Evolutionary conservation across 192 early-diverging fungal species (phyloP).

Genomic region (Backusella tarrabulga): DNA sequence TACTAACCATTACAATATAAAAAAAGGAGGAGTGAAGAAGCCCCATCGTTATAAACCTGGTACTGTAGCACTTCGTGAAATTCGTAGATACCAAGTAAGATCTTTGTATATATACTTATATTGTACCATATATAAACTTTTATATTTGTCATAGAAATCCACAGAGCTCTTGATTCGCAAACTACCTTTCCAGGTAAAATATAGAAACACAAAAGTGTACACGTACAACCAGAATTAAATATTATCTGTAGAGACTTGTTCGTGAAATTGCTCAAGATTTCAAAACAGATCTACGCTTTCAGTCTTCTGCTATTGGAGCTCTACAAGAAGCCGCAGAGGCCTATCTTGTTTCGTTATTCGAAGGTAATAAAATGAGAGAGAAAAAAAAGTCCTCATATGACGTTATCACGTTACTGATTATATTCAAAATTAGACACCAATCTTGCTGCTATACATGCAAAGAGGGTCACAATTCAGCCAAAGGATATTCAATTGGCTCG

Average conservation of each 20-base stretch:
- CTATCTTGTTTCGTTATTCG: constrained; percentile 77
- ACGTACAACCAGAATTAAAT: not conserved
- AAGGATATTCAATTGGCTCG: constrained; percentile 99
- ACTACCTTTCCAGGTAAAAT: constrained; percentile 77
- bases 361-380: constrained; percentile 15
- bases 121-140: not conserved
- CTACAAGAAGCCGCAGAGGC: constrained; percentile 98
- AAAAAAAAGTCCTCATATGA: not conserved
- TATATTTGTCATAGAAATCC: constrained; percentile 60
- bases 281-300: constrained; percentile 99
- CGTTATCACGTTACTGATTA: not conserved
- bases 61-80: constrained; percentile 90
- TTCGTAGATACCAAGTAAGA: constrained; percentile 80
- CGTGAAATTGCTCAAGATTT: constrained; percentile 99
- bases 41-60: constrained; percentile 85
- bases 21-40: constrained; percentile 85
- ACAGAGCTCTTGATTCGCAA: constrained; percentile 94
- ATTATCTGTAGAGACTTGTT: constrained; percentile 67
- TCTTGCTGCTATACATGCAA: constrained; percentile 95
- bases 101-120: not conserved
- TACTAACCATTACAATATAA: not conserved
- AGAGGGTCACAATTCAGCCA: constrained; percentile 99
- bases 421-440: constrained; percentile 81
- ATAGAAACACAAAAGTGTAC: not conserved
- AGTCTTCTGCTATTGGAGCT: constrained; percentile 98